phyloP scores from a whole-genome alignment of 2,329 filamentous ascomycete genomes.

The Westerdykella ornata region DNA sequence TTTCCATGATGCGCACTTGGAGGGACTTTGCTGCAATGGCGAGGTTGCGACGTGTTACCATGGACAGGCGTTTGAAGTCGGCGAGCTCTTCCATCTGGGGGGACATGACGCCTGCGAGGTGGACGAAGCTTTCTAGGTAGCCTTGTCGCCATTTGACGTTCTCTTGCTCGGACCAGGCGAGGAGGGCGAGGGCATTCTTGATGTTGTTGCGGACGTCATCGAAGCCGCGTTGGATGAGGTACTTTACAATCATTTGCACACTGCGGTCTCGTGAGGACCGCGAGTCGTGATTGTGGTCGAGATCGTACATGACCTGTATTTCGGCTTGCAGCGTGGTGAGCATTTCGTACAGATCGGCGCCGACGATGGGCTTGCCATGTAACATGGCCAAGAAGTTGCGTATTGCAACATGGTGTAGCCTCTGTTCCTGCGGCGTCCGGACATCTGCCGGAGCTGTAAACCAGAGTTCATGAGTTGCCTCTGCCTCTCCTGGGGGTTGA shows the following conservation, averaged over 20 bases:
- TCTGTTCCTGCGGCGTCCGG: slow-evolving; percentile 42
- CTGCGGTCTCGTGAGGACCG: slow-evolving; percentile 40
- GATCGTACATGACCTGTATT: slow-evolving; percentile 50
- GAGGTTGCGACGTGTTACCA: slow-evolving; percentile 57
- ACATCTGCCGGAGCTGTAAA: slow-evolving; percentile 53
- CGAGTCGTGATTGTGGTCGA: slow-evolving; percentile 31
- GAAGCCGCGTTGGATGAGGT: slow-evolving; percentile 53
- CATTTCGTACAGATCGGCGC: slow-evolving; percentile 57
- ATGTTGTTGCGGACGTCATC: slow-evolving; percentile 59
- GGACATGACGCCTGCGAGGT: slow-evolving; percentile 56
- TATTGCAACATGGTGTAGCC: slow-evolving; percentile 58
- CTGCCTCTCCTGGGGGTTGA: slow-evolving; percentile 1
- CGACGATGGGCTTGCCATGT: slow-evolving; percentile 59
- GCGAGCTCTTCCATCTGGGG: slow-evolving; percentile 42
- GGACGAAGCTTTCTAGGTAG: slow-evolving; percentile 61
- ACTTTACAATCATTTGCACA: slow-evolving; percentile 55
- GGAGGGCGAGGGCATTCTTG: slow-evolving; percentile 53
- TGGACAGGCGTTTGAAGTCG: slow-evolving; percentile 54
- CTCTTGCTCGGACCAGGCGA: slow-evolving; percentile 60
- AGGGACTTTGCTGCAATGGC: slow-evolving; percentile 57
- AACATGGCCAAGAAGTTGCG: slow-evolving; percentile 63
- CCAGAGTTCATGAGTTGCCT: slow-evolving; percentile 48
- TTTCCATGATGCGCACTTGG: slow-evolving; percentile 55
- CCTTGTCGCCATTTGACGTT: slow-evolving; percentile 59
- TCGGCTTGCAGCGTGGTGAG: slow-evolving; percentile 56